Base-by-base conservation (phyloP, 2,329 filamentous ascomycete species). In the Gyromitra esculenta region DNA sequence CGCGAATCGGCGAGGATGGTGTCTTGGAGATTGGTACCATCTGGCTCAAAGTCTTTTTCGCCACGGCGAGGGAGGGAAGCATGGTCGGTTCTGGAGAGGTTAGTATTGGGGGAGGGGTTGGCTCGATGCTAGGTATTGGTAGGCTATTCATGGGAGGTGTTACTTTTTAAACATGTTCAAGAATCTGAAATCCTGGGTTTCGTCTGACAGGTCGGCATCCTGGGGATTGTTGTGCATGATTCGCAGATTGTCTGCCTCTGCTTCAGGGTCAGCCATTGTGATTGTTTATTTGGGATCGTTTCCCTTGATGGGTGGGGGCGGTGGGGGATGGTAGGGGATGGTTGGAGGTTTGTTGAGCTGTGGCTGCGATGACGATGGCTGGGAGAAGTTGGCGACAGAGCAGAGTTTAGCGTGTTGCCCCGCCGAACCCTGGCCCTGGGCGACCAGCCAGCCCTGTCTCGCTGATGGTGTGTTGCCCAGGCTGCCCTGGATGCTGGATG, bases 41-140 rank as follows among this genome's bases (percentile, higher is more conserved):
- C 94, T 37, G 92, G 91, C 84, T 98, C 96, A 83, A 97, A 99
- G 85, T 99, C 96, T 84, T 99, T 99, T 83, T 97, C 94, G 77
- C 96, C 96, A 79, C 94, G 93, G 79, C 95, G 94, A 45, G 97
- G 93, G 9, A 94, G 88, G 80, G 89, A 65, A 86, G 83, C 78
- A n/a, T 77, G 63, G 73, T 73, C 83, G 80, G 37, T 54, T 75
- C 75, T 77, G n/a, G 31, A 54, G 21, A 45, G 41, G 81, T n/a
- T 77, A 75, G 67, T 81, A 79, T 62, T 77, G 79, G 57, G 80
- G 80, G 54, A 80, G 76, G 52, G 78, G 18, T 21, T 21, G 18
- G 54, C 54, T 45, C 18, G 67, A 15, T 43, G 43, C 52, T 43
- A 68, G 2, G 39, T n/a, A 45, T 78, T 37, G 8, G 41, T 9